Base-by-base conservation (phyloP, 441 rosid genomes). In the Brassica balearica region DNA sequence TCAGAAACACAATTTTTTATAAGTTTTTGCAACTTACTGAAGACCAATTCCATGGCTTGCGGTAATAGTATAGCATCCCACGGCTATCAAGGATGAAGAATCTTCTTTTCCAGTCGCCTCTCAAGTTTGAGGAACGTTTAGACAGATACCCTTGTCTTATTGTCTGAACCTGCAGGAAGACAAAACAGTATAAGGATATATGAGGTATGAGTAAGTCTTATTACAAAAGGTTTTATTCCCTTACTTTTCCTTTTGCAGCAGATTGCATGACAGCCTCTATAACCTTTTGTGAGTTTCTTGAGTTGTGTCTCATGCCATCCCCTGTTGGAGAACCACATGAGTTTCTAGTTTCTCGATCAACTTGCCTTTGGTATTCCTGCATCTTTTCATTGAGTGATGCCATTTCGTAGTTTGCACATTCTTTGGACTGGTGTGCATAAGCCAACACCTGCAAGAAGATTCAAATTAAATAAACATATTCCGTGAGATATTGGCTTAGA, bases 101-200 rank as follows among this genome's bases (percentile, higher is more conserved):
- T 72, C 99, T 90, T 84, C 99, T 92, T 82, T 96, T 96, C 98
- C 99, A 96, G 77, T 93, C 97, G 77, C 93, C 98, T 83, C 99
- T 91, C 85, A 96, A 82, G 83, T 96, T 96, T 77, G 98, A 92
- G 8, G 99, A 96, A 68, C 99, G 94, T 81, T 96, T 96, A 43
- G 99, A 92, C 69, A 96, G 87, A 86, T 94, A 96, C 32, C 99
- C 99, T 85, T 96, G 97, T 76, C 97, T 91, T 73, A 96, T 92
- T 29, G 95, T 94, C 86, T 94, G 94, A 71, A 96, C 97, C 99
- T 96, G 87, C 48, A 73, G 22, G 62, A 1, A 75, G 75, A 32
- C n/a, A 64, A 29, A 27, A 22, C 22, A 4, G 51, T 25, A 46
- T 12, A 48, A 48, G 56, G 58, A 71, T 20, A 71, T 20, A 19